Evolutionary conservation across 2,329 filamentous ascomycete species (phyloP), one percentile per base, ranked within the genome.

Genomic region (Trichoderma asperellum): DNA sequence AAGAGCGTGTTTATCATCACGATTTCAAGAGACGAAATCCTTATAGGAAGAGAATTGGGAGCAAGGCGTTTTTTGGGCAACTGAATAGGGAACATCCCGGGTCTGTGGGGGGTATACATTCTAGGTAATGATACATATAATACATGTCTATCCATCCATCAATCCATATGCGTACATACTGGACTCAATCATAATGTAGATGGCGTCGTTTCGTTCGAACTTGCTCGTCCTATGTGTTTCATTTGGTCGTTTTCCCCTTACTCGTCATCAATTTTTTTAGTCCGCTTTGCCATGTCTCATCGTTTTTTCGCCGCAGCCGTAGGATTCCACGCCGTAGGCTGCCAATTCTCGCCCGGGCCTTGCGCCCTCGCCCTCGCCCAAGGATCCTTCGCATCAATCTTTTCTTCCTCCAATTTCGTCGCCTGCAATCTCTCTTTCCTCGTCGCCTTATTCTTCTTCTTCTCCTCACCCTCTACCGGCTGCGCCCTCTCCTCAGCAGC

Each of bases 281-380:
- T 29, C n/a, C 57, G 29, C 18, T 16, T 24, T 14, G 34, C 11
- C 47, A 11, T 1, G 0, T n/a, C 27, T 61, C 34, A 68, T 68
- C 52, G 37, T 7, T 49, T 71, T 70, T 77, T 80, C 73, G 77
- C 82, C 12, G 72, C 66, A n/a, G 81, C 73, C 2, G 78, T 78
- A 4, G 88, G 88, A 5, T 77, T 81, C 90, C 90, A 92, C 3
- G 87, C 80, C 59, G 86, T 76, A 0, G 91, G 91, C 77, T 91
- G 88, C 89, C 89, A 92, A n/a, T 80, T 82, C 76, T 92, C 89
- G 66, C 89, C 83, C 0, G 88, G 87, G 0, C 83, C 84, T 24
- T 75, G 74, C 1, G 77, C 73, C 47, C 70, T 82, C 0, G 84
- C 82, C 72, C 82, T 83, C 35, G 85, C 85, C 89, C 89, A 91